Base-by-base conservation (phyloP, 805 yeast genomes). In the Komagataella populi region DNA sequence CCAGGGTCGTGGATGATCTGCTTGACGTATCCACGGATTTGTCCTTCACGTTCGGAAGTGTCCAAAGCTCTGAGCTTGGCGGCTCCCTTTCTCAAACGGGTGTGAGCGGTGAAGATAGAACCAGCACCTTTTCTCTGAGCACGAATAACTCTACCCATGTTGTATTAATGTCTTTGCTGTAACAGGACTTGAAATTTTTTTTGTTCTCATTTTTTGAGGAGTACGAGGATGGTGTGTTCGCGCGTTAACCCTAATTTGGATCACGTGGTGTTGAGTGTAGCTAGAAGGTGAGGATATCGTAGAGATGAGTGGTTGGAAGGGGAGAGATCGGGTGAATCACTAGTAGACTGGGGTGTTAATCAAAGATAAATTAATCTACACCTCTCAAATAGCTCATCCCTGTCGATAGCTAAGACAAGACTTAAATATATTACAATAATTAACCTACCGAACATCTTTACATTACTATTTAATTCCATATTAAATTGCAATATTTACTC, bases 121-220 rank as follows among this genome's bases (percentile, higher is more conserved):
- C 99, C 98, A 77, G 96, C 96, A 86, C 98, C 98, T 82, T 93
- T 93, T 89, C 99, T 90, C 85, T 93, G 99, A 85, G 93, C 93
- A 82, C 99, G 95, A 83, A 93, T 93, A 80, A 93, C 99, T 85
- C 98, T 88, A 87, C 96, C 96, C 82, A 50, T 59, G 39, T 30
- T 30, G 39, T 30, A 14, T 10, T 30, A 30, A 30, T 30, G n/a
- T 30, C 14, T 30, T 30, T 30, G 39, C 39, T 30, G 39, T 30
- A 30, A 30, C 14, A 30, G 39, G 39, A 30, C 39, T 30, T 30
- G 39, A 30, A 30, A 30, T 30, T 30, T 30, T 30, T 30, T 30
- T 10, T 30, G 10, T 6, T 4, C 5, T 30, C 14, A 10, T 30
- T 30, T 30, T 30, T 6, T 7, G 39, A 10, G 39, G n/a, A 30